Evolutionary conservation across 805 yeast genomes (phyloP).

Genomic region (Debaryomyces castellii): DNA sequence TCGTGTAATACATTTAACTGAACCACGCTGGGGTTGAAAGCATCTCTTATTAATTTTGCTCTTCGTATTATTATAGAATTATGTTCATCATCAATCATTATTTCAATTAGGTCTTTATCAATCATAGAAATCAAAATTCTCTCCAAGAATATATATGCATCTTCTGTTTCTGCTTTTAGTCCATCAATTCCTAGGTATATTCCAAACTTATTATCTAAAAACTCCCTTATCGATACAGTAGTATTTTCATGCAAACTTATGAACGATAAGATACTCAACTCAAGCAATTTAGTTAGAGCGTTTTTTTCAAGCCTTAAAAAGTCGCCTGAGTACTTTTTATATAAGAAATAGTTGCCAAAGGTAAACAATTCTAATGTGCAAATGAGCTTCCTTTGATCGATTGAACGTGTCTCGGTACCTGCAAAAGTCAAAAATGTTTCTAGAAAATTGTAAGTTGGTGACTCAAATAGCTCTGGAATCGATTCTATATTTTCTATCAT

Average conservation of each 20-base stretch:
- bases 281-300: slow-evolving; percentile 22
- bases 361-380: slow-evolving; percentile 39
- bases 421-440: not conserved
- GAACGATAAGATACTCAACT: slow-evolving; percentile 25
- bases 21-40: slow-evolving; percentile 23
- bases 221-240: slow-evolving; percentile 8
- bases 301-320: slow-evolving; percentile 14
- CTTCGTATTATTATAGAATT: slow-evolving; percentile 15
- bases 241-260: slow-evolving; percentile 21
- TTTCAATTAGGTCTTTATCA: slow-evolving; percentile 20
- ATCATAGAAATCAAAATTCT: slow-evolving; percentile 22
- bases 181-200: slow-evolving; percentile 11
- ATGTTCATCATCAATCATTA: slow-evolving; percentile 27
- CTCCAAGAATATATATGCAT: slow-evolving; percentile 13
- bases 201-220: slow-evolving; percentile 13
- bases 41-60: slow-evolving; percentile 27
- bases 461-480: not conserved
- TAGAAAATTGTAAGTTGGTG: not conserved
- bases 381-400: slow-evolving; percentile 3
- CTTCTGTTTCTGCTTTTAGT: not conserved
- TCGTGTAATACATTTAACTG: slow-evolving; percentile 22
- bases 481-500: not conserved
- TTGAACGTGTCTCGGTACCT: not conserved
- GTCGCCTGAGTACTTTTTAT: slow-evolving; percentile 14
- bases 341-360: slow-evolving; percentile 31